Evolutionary conservation across 139 green algal species (phyloP), one percentile per base, ranked within the genome.

Genomic region (Picochlorum costavermella): DNA sequence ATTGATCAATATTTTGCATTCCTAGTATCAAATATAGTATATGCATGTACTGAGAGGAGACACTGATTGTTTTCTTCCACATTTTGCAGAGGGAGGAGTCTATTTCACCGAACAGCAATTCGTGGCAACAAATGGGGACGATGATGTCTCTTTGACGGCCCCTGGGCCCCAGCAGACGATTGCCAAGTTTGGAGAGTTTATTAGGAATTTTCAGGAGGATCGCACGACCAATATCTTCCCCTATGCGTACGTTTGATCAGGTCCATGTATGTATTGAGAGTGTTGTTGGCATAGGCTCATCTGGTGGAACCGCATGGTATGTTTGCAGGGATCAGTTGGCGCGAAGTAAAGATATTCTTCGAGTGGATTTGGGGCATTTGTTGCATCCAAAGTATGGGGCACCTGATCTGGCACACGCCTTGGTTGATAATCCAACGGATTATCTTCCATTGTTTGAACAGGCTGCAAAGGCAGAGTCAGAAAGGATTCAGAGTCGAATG

Each of bases 31-130:
- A 40, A 13, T 12, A 13, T 40, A 40, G 0, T 40, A 9, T 40
- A 12, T 2, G 12, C 10, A 23, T 23, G 11, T 6, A 28, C 46
- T 20, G 46, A 53, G n/a, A 28, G 46, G 16, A 53, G 46, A 0
- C 0, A 28, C 46, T 28, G 17, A 23, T 28, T 1, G 46, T 28
- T 53, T 9, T 23, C 17, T 53, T 20, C 5, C 5, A 10, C 12
- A 9, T 30, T 11, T 1, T 56, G 63, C 75, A 82, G 78, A 80
- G 59, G 77, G 77, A 13, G 59, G 43, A 17, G 73, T 85, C 5
- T 82, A 64, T 17, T 85, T 75, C 61, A 81, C 56, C 56, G 68
- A 82, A 23, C 77, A 85, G 63, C 71, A 75, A 57, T 78, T 78
- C 67, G 67, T 72, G 43, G 55, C 36, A 37, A 60, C 56, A 31